Conservation (phyloP, 1,139 yeast species). For the Candida smagusa region DNA sequence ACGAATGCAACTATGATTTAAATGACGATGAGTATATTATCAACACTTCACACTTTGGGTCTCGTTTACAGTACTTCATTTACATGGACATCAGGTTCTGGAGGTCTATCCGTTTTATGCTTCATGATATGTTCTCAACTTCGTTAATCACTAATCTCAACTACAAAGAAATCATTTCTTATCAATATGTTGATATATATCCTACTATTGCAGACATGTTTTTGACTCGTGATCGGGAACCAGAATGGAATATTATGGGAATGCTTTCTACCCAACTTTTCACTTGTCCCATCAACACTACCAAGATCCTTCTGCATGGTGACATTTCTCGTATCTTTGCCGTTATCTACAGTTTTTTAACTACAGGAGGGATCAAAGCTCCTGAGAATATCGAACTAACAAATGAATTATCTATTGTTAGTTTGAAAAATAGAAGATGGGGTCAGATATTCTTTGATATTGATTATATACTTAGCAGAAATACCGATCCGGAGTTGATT, state of each 20-base stretch:
- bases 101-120: conserved; percentile 56
- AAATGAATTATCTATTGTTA: conserved; percentile 40
- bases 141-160: conserved; percentile 65
- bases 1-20: conserved; percentile 45
- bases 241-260: conserved; percentile 74
- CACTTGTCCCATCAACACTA: conserved; percentile 78
- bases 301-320: conserved; percentile 66
- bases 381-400: conserved; percentile 44
- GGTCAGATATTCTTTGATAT: conserved; percentile 84
- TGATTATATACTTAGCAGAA: conserved; percentile 72
- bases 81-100: conserved; percentile 71
- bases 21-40: conserved; percentile 25
- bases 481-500: conserved; percentile 47
- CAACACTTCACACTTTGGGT: conserved; percentile 45
- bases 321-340: conserved; percentile 68
- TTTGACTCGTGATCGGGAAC: conserved; percentile 71
- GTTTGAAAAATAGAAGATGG: conserved; percentile 75
- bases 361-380: conserved; percentile 51
- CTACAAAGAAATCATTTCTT: conserved; percentile 60
- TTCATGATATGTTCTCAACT: conserved; percentile 69
- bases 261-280: conserved; percentile 81
- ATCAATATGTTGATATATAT: conserved; percentile 81
- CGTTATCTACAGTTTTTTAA: conserved; percentile 61
- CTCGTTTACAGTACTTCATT: conserved; percentile 74
- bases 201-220: conserved; percentile 76